A percentile compares a stretch with the other conserved stretches of the same genome.
Conservation (phyloP, 2,329 filamentous ascomycete genomes). For the Fusarium dlaminii region DNA sequence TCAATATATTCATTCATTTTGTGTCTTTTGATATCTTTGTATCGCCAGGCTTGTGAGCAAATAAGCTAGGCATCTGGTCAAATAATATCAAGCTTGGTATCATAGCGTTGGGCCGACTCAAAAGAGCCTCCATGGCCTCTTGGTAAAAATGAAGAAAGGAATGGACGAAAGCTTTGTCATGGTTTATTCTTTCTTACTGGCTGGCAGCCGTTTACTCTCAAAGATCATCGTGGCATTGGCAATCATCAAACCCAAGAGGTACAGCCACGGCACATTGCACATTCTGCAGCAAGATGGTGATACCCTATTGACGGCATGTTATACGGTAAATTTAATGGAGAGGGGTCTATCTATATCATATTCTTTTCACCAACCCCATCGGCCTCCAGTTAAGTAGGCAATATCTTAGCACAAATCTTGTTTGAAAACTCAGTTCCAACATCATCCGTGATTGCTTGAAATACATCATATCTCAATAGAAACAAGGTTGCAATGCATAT, state of each 20-base stretch:
- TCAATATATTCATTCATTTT: neutral
- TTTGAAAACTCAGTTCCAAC: rapidly evolving
- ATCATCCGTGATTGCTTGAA: no score
- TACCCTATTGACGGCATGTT: neutral
- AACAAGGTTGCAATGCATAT: neutral
- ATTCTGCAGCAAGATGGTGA: neutral
- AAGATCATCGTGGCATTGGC: neutral
- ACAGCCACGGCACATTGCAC: neutral
- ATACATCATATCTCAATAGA: neutral
- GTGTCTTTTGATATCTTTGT: neutral
- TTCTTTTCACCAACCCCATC: neutral
- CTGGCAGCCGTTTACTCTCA: neutral
- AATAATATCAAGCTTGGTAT: neutral
- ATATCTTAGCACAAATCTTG: neutral
- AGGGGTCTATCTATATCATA: neutral
- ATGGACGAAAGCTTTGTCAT: neutral
- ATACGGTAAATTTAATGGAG: neutral
- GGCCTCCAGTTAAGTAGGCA: neutral
- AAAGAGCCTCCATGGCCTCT: neutral
- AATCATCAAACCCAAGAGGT: neutral
- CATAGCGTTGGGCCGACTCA: neutral
- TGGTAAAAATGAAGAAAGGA: neutral
- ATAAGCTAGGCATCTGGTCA: neutral
- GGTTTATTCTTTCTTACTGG: neutral
- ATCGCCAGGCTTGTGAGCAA: neutral